Percentiles rank a stretch among this genome's conserved stretches.
These are phyloP conservation scores for Heliocybe sulcata DNA, from an alignment of 1,284 basidiomycete species.

Conservation along the genomic window DNA sequence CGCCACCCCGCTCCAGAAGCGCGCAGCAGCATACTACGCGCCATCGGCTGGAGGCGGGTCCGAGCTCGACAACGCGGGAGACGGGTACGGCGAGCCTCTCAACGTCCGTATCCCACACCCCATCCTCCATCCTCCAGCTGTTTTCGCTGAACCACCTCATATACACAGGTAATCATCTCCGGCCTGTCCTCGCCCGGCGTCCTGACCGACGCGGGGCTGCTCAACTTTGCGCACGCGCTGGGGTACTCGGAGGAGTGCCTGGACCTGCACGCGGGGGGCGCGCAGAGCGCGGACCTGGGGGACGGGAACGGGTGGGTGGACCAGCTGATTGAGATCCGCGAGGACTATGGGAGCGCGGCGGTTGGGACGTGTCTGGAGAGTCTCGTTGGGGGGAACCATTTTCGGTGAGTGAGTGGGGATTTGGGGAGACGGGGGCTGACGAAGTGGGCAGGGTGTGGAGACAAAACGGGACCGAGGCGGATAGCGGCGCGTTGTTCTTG, in stretches of 20 bases:
- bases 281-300: slow-evolving; percentile 64
- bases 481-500: slow-evolving; percentile 62
- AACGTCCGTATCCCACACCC: slow-evolving; percentile 34
- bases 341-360: slow-evolving; percentile 53
- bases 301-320: slow-evolving; percentile 56
- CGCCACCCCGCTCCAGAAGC: neutral
- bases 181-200: slow-evolving; percentile 10
- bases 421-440: neutral
- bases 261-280: slow-evolving; percentile 55
- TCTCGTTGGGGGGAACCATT: slow-evolving; percentile 60
- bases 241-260: slow-evolving; percentile 57
- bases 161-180: slow-evolving; percentile 7
- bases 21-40: slow-evolving; percentile 31
- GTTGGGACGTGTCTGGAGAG: slow-evolving; percentile 60
- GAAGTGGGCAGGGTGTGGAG: slow-evolving; percentile 48
- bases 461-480: slow-evolving; percentile 57
- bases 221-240: slow-evolving; percentile 9
- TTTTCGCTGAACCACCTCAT: neutral
- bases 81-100: slow-evolving; percentile 58
- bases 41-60: slow-evolving; percentile 43
- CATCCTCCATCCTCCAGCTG: neutral
- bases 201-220: slow-evolving; percentile 8
- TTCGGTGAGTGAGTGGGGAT: slow-evolving; percentile 31
- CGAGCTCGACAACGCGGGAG: slow-evolving; percentile 41
- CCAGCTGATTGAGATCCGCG: slow-evolving; percentile 56